Base-by-base conservation (phyloP, 2,329 filamentous ascomycete genomes). In the Neonectria ditissima region DNA sequence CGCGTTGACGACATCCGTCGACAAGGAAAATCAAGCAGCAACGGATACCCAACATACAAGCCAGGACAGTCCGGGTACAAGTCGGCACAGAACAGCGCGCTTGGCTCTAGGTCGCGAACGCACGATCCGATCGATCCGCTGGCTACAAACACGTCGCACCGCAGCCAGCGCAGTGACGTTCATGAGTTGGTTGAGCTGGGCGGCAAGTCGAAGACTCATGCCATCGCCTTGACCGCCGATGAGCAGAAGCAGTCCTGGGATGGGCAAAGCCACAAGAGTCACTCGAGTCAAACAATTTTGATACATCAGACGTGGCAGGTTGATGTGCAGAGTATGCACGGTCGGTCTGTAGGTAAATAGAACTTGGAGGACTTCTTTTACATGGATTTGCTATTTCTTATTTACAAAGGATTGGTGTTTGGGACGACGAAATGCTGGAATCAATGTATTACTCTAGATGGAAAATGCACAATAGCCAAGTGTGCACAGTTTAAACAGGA, bases 251-350 rank as follows among this genome's bases (percentile, higher is more conserved):
- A 22, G 30, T 59, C 69, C 2, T 71, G 69, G 69, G 69, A 71
- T 48, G 59, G 61, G 9, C 65, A 69, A 45, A 72, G 70, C 52
- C 69, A 63, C 16, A 71, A 64, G 16, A 73, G 71, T 30, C 68
- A 73, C 28, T 70, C 72, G 8, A 75, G 73, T 32, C 73, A 75
- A 24, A 75, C 68, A 43, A 74, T 75, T 48, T 60, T 75, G 11
- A 73, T 75, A 34, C 69, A 75, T 7, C 72, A 73, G 58, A 72
- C 72, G 18, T 75, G 73, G 73, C 65, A 73, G 14, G 71, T 75
- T 5, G 73, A 75, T n/a, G 51, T 73, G 24, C 64, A 75, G 62
- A 69, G 52, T 16, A 61, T 66, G 55, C 55, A 63, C 9, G 62
- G 62, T 13, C 55, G 24, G 30, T n/a, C 6, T 4, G 41, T 14